Percentiles rank a stretch among this genome's conserved stretches.
Evolutionary conservation across 2,329 filamentous ascomycete genomes (phyloP).

Genomic region (Chaetomiaceae sp.): DNA sequence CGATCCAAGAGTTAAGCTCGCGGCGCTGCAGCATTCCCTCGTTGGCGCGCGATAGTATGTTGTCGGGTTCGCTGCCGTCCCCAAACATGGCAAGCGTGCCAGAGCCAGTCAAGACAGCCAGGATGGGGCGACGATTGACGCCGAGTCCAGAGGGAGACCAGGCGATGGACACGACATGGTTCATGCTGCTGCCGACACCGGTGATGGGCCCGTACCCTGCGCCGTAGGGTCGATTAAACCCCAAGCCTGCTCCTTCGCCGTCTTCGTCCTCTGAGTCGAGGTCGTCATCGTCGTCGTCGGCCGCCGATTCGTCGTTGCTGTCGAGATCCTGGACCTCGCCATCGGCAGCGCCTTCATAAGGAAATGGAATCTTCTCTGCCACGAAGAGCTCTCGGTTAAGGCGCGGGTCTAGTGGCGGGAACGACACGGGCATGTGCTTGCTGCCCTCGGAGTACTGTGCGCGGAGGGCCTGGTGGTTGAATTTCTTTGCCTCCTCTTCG

Average conservation of each 20-base stretch:
- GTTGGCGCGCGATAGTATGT: slow-evolving; percentile 21
- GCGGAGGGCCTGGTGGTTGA: slow-evolving; percentile 27
- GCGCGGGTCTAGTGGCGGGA: slow-evolving; percentile 36
- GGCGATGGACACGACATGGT: slow-evolving; percentile 48
- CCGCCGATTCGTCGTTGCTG: slow-evolving; percentile 20
- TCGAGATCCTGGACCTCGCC: slow-evolving; percentile 19
- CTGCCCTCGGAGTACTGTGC: slow-evolving; percentile 32
- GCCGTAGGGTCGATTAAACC: slow-evolving; percentile 35
- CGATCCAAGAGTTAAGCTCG: slow-evolving; percentile 42
- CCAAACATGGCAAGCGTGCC: slow-evolving; percentile 49
- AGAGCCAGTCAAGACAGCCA: slow-evolving; percentile 46
- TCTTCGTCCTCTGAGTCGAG: slow-evolving; percentile 27
- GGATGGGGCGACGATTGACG: slow-evolving; percentile 47
- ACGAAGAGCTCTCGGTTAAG: slow-evolving; percentile 44
- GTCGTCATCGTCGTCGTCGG: slow-evolving; percentile 29
- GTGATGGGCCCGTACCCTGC: slow-evolving; percentile 44
- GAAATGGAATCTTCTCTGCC: slow-evolving; percentile 34
- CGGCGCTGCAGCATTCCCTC: slow-evolving; percentile 27
- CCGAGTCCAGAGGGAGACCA: slow-evolving; percentile 59
- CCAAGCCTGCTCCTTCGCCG: slow-evolving; percentile 22
- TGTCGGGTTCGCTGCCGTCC: slow-evolving; percentile 34
- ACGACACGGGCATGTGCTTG: slow-evolving; percentile 33
- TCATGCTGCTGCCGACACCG: slow-evolving; percentile 46
- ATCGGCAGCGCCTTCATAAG: slow-evolving; percentile 22
- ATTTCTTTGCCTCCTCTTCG: slow-evolving; percentile 7